Percentiles rank a stretch among this genome's conserved stretches.
Conservation (phyloP, 768 basidiomycete genomes). For the Phylloporus sp. region DNA sequence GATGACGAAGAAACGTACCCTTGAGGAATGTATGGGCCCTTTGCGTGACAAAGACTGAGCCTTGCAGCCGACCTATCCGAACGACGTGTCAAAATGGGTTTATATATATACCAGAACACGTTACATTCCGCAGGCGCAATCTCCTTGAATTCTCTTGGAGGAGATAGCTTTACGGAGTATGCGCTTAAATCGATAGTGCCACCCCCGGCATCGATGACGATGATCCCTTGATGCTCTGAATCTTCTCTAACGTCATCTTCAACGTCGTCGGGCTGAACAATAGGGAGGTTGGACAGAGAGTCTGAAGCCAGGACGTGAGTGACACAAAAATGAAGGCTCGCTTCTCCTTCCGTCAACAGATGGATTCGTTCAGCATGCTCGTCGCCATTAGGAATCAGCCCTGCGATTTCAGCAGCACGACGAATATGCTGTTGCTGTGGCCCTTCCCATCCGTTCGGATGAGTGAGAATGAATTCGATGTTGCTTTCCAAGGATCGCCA, state of each 20-base stretch:
- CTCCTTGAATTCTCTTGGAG: conserved; percentile 30
- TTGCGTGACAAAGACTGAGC: no score
- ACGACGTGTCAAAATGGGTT: neutral
- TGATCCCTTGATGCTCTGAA: conserved; percentile 32
- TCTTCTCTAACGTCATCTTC: neutral
- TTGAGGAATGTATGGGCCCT: no score
- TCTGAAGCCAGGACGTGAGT: no score
- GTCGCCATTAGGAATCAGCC: conserved; percentile 14
- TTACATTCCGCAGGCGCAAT: conserved; percentile 31
- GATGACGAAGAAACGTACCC: conserved; percentile 13
- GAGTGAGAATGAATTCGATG: no score
- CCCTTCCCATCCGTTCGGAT: no score
- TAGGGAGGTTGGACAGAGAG: neutral
- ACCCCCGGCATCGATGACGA: no score
- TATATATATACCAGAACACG: neutral
- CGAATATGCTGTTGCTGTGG: no score
- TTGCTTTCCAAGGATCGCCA: conserved; percentile 20
- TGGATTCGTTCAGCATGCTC: conserved; percentile 17
- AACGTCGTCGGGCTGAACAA: neutral
- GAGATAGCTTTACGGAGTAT: conserved; percentile 25
- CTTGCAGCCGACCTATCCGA: conserved; percentile 34
- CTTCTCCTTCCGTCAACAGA: conserved; percentile 25
- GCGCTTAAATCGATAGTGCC: no score
- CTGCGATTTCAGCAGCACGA: conserved; percentile 21
- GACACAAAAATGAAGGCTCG: conserved; percentile 31